These are phyloP conservation scores for Kingdonia uniflora DNA, from an alignment of 164 flowering plant genomes.

Conservation along the genomic window DNA sequence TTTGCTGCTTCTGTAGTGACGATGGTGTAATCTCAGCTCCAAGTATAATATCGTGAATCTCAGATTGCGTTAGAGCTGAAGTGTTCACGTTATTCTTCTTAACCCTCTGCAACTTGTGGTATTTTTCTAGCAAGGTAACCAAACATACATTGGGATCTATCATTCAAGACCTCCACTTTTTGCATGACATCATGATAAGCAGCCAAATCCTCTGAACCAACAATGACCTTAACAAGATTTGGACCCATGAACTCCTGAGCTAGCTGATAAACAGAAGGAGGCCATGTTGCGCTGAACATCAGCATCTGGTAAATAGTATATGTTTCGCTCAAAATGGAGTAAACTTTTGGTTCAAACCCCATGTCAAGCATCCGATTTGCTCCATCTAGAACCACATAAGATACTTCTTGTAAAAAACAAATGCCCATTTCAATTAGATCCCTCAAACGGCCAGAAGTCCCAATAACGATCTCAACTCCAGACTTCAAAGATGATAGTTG, in stretches of 20 bases:
- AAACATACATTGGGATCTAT: too few species aligned
- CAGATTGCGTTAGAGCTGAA: too few species aligned
- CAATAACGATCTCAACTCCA: conserved; percentile 96
- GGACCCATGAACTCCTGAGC: conserved; percentile 89
- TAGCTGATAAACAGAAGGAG: conserved; percentile 69
- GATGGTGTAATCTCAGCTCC: too few species aligned
- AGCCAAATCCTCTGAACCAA: conserved; percentile 97
- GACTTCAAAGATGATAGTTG: too few species aligned
- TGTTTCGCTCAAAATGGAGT: conserved; percentile 71
- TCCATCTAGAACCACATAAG: conserved; percentile 96
- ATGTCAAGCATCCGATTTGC: conserved; percentile 99
- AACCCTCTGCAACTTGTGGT: too few species aligned
- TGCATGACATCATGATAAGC: too few species aligned
- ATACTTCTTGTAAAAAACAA: conserved; percentile 71
- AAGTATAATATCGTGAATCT: too few species aligned
- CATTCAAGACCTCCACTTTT: too few species aligned
- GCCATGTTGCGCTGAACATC: conserved; percentile 99
- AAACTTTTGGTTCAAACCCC: conserved; percentile 98
- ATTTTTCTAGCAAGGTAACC: too few species aligned
- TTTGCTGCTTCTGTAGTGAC: too few species aligned
- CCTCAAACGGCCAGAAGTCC: conserved; percentile 90
- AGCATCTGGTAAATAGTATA: conserved; percentile 70
- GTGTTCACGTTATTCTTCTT: too few species aligned
- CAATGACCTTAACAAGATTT: conserved; percentile 85
- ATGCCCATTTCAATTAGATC: conserved; percentile 77